Conservation (phyloP, 2,329 filamentous ascomycete species). For the Alternaria brassicae region DNA sequence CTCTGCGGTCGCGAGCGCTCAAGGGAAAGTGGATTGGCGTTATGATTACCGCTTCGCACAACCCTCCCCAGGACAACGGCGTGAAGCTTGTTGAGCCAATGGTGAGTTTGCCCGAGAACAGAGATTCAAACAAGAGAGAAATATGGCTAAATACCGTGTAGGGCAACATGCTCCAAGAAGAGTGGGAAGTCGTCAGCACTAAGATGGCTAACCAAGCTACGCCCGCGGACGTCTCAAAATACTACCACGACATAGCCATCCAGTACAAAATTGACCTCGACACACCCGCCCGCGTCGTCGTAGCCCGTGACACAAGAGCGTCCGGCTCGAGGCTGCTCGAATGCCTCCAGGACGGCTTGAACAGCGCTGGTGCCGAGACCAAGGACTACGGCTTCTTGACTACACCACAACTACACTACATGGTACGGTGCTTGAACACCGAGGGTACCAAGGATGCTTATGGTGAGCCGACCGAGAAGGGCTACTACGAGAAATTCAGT, state of each 20-base stretch:
- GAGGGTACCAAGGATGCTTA: constrained; percentile 86
- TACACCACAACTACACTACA: constrained; percentile 97
- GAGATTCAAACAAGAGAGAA: neutral
- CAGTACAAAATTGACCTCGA: constrained; percentile 68
- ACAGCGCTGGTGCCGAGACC: constrained; percentile 75
- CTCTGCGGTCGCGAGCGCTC: constrained; percentile 87
- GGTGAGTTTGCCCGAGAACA: constrained; percentile 54
- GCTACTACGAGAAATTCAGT: constrained; percentile 93
- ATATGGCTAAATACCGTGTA: constrained; percentile 41
- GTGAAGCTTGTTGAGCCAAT: constrained; percentile 91
- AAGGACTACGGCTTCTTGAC: constrained; percentile 91
- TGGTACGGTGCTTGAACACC: constrained; percentile 93
- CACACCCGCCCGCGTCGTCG: constrained; percentile 79
- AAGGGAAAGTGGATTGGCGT: constrained; percentile 92
- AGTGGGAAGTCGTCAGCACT: constrained; percentile 92
- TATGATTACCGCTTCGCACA: constrained; percentile 73
- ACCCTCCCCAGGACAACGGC: constrained; percentile 69
- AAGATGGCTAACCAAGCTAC: constrained; percentile 83
- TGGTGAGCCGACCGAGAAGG: constrained; percentile 84
- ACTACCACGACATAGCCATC: constrained; percentile 74
- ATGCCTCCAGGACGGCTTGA: constrained; percentile 79
- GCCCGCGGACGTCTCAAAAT: constrained; percentile 75
- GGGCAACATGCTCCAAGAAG: constrained; percentile 89
- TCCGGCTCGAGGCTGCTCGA: constrained; percentile 84
- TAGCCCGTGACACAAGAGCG: constrained; percentile 89